These are phyloP conservation scores for Nannochloropsis gaditana DNA, from an alignment of 108 stramenopile species.

Conservation along the genomic window DNA sequence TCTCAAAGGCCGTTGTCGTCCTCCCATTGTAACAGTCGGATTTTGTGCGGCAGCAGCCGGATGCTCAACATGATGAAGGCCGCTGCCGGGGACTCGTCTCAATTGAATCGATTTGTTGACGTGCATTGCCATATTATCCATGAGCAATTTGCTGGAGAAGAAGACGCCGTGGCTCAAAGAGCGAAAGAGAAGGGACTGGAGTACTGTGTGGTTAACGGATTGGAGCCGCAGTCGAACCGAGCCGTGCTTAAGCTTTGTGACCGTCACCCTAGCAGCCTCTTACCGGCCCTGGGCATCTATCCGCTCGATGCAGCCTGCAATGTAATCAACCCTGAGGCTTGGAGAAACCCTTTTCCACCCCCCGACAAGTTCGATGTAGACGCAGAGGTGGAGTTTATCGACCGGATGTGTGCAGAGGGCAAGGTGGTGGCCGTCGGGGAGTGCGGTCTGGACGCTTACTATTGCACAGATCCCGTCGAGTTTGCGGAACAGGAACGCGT, in stretches of 20 bases:
- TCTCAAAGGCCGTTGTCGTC: background rate
- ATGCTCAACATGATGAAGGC: background rate
- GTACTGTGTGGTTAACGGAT: conserved; percentile 37
- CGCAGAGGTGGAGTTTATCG: conserved; percentile 42
- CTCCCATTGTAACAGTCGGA: background rate
- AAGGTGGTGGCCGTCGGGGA: conserved; percentile 44
- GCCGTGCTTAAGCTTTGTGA: conserved; percentile 26
- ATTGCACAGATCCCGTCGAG: conserved; percentile 9
- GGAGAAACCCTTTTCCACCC: conserved; percentile 28
- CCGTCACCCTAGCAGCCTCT: conserved; percentile 12
- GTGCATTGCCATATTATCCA: conserved; percentile 39
- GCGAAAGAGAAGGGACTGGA: conserved; percentile 22
- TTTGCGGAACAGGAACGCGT: conserved; percentile 41
- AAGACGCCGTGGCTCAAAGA: conserved; percentile 24
- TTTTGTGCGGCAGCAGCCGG: background rate
- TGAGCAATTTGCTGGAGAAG: conserved; percentile 23
- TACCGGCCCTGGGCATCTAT: conserved; percentile 42
- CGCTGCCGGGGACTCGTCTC: background rate
- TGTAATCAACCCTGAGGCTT: conserved; percentile 29
- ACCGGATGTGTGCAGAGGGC: conserved; percentile 4
- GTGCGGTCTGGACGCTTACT: conserved; percentile 41
- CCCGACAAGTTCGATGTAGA: conserved; percentile 39
- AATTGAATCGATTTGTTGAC: conserved; percentile 22
- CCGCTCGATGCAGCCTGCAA: conserved; percentile 36
- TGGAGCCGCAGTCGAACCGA: conserved; percentile 35